Evolutionary conservation across 805 yeast genomes (phyloP).

Genomic region (Wickerhamiella siamensis): DNA sequence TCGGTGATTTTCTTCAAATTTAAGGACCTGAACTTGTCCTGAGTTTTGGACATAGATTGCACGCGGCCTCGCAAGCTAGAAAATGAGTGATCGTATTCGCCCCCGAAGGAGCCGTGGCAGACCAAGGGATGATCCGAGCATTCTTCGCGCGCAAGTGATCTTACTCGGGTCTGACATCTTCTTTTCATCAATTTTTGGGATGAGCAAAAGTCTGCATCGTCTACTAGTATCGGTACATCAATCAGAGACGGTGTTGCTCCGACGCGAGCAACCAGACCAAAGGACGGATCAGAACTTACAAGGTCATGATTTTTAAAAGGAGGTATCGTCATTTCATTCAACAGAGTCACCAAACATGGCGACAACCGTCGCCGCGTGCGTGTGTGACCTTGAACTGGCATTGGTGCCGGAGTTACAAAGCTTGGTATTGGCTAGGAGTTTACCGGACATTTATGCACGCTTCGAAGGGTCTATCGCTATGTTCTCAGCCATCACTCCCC

Average conservation of each 20-base stretch:
- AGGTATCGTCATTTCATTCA: slow-evolving; percentile 5
- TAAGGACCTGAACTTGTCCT: no score
- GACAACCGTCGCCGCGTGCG: slow-evolving; percentile 6
- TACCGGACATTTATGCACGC: background rate
- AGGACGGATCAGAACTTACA: no score
- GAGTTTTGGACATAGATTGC: no score
- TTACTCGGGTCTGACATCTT: background rate
- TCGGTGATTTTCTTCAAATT: no score
- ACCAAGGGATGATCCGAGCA: background rate
- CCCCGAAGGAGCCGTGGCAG: no score
- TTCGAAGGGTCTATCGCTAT: background rate
- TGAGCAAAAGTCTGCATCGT: background rate
- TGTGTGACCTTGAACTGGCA: slow-evolving; percentile 5
- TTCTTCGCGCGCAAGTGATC: background rate
- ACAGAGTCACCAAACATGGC: slow-evolving; percentile 3
- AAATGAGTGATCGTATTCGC: no score
- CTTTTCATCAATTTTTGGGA: background rate
- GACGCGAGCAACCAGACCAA: background rate
- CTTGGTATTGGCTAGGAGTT: background rate
- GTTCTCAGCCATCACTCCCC: background rate
- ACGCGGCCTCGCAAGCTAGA: no score
- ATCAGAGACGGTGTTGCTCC: background rate
- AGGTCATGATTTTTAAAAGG: no score
- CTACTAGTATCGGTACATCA: background rate
- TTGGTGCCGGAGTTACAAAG: background rate